phyloP scores from a whole-genome alignment of 1,284 basidiomycete species.

The Melampsora americana region DNA sequence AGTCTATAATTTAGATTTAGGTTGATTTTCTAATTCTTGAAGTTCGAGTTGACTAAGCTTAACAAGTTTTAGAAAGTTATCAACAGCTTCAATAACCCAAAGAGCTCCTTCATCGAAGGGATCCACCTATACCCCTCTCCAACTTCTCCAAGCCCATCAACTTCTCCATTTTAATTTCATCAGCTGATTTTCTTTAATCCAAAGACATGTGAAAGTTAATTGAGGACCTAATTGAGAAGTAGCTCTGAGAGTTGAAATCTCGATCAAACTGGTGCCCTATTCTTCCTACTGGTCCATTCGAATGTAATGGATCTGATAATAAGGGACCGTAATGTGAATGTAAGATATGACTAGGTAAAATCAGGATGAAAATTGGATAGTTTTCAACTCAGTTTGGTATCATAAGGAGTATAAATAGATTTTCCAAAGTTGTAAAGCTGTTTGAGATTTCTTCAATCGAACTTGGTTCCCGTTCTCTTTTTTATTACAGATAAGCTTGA shows the following conservation, averaged over 20 bases:
- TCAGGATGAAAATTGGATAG: constrained; percentile 70
- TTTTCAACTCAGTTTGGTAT: constrained; percentile 82
- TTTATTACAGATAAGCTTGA: background rate
- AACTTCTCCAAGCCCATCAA: constrained; percentile 59
- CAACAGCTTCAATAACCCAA: constrained; percentile 85
- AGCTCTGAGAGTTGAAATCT: constrained; percentile 82
- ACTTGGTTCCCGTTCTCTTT: background rate
- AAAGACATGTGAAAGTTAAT: constrained; percentile 83
- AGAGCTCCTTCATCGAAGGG: constrained; percentile 78
- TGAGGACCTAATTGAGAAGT: constrained; percentile 86
- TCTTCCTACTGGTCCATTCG: constrained; percentile 66
- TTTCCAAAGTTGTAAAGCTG: constrained; percentile 63
- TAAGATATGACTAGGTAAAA: constrained; percentile 81
- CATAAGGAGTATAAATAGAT: constrained; percentile 87
- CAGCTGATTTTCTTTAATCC: constrained; percentile 77
- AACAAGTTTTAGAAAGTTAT: constrained; percentile 54
- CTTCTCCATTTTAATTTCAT: constrained; percentile 45
- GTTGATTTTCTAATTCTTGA: too few species aligned
- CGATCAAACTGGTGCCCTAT: constrained; percentile 82
- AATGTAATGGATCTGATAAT: constrained; percentile 68
- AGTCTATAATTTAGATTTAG: too few species aligned
- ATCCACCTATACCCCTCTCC: constrained; percentile 71
- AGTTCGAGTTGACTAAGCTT: background rate
- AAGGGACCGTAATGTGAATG: constrained; percentile 80
- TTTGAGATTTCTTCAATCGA: constrained; percentile 18